Base-by-base conservation (phyloP, 2,329 filamentous ascomycete genomes). In the Aspergillus glaucus region DNA sequence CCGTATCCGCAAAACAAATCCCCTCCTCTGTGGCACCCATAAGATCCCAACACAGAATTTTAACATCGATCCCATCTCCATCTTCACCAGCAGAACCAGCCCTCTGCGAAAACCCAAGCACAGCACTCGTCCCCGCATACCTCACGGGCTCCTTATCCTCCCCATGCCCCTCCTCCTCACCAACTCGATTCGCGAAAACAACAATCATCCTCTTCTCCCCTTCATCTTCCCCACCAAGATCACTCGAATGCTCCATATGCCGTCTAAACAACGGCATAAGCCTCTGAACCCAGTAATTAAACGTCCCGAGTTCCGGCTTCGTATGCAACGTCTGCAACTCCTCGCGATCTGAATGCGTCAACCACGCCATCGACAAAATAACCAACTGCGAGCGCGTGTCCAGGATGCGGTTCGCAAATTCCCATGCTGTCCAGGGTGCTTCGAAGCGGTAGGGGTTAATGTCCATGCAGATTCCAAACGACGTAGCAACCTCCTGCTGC, bases 351-450 rank as follows among this genome's bases (percentile, higher is more conserved):
- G 80, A 63, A 24, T 71, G 62, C 14, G 79, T 81, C 21, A 84
- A 62, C 81, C 81, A 85, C 1, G 82, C 82, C 79, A 84, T 84
- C n/a, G 72, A 77, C 14, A 85, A 57, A 45, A 83, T 74, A 4
- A 84, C 74, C 19, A 84, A 59, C 43, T 74, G 72, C 0, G 77
- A 73, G 10, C 70, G 60, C 0, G 70, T 67, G 37, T 70, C 61
- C 4, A 81, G 62, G 26, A 79, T 78, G 14, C 76, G 73, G 44
- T 70, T 77, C 1, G 80, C 79, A 54, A 85, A 84, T 57, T 85
- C 82, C 61, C 79, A 85, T 3, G 69, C 74, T 2, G 72, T 72
- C 70, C 76, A 84, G 0, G 80, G 77, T 1, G 79, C 75, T 36
- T 74, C 67, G 63, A 85, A 85, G 41, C 74, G 75, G 66, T 84